Base-by-base conservation (phyloP, 345 rosid species). In the Carallia pectinifolia region DNA sequence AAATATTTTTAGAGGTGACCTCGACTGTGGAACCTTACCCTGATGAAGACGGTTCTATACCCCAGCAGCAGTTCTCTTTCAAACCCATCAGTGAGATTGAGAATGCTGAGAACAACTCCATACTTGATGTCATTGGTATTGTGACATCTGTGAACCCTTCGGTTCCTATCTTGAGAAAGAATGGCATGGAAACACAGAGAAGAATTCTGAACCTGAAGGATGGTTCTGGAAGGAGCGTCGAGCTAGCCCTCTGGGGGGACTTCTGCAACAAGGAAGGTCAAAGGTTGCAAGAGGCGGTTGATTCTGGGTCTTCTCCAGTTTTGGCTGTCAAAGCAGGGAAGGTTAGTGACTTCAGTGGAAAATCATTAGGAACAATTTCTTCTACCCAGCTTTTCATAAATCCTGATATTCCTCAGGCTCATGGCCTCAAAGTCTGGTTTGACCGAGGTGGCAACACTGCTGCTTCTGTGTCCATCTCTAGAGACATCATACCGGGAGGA, bases 121-220 rank as follows among this genome's bases (percentile, higher is more conserved):
- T 90, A 81, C 54, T 89, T 54, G 98, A 90, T 85, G 76, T 88
- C 61, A 84, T 90, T 73, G 96, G 92, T 64, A 74, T 89, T 54
- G 97, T 90, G 75, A 81, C 77, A 76, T 84, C 89, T 63, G 89
- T 90, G 66, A 89, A 89, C 68, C 95, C 95, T 55, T 85, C 95
- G 1, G 89, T 93, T 66, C 85, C 97, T 53, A 87, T 89, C 70
- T 62, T 88, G 83, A 91, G 93, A 77, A 93, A 93, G 86, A 93
- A 93, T 71, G 98, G 97, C 30, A 84, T 88, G 96, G 98, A 93
- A 87, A 93, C 98, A 54, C 97, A 90, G 83, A 85, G 93, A 87
- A 84, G 92, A 76, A 72, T 74, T 81, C 74, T 93, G 78, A 88
- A 82, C 81, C 77, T 93, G 65, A 93, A 88, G 84, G 97, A 90